These are phyloP conservation scores for Davidsoniella neocaledoniae DNA, from an alignment of 2,329 filamentous ascomycete species.

Conservation along the genomic window DNA sequence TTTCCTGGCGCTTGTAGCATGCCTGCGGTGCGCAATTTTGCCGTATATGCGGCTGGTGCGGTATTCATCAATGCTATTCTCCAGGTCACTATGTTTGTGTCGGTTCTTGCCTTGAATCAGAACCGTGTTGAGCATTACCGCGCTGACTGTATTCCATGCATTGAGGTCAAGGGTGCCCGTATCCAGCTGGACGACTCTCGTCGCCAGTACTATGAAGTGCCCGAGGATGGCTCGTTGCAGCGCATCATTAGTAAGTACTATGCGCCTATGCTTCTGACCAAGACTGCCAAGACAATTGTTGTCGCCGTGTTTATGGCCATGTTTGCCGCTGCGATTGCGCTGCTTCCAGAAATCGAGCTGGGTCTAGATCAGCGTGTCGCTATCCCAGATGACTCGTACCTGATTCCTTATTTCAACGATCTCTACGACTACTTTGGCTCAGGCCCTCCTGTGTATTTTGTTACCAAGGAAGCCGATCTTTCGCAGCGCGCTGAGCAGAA, in stretches of 20 bases:
- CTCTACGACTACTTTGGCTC: constrained; percentile 81
- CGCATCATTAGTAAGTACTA: constrained; percentile 82
- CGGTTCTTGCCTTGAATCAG: constrained; percentile 82
- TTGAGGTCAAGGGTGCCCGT: constrained; percentile 61
- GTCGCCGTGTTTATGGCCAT: constrained; percentile 72
- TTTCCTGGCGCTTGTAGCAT: constrained; percentile 88
- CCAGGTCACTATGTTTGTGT: constrained; percentile 93
- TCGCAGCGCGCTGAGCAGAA: constrained; percentile 63
- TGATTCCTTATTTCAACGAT: constrained; percentile 94
- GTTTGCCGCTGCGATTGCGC: constrained; percentile 68
- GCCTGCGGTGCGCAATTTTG: constrained; percentile 96
- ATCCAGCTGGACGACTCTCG: constrained; percentile 39
- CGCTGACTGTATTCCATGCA: constrained; percentile 82
- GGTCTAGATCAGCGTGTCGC: constrained; percentile 91
- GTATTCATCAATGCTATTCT: constrained; percentile 95
- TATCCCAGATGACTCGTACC: constrained; percentile 81
- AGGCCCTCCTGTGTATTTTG: constrained; percentile 92
- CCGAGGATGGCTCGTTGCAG: constrained; percentile 71
- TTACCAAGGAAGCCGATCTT: constrained; percentile 64
- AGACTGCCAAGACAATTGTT: constrained; percentile 61
- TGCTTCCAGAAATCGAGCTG: constrained; percentile 70
- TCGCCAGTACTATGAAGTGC: constrained; percentile 51
- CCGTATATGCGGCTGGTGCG: constrained; percentile 85
- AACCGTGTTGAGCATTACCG: constrained; percentile 73
- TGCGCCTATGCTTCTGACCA: constrained; percentile 64